phyloP scores from a whole-genome alignment of 2,329 filamentous ascomycete genomes.

The Aspergillus fructus region DNA sequence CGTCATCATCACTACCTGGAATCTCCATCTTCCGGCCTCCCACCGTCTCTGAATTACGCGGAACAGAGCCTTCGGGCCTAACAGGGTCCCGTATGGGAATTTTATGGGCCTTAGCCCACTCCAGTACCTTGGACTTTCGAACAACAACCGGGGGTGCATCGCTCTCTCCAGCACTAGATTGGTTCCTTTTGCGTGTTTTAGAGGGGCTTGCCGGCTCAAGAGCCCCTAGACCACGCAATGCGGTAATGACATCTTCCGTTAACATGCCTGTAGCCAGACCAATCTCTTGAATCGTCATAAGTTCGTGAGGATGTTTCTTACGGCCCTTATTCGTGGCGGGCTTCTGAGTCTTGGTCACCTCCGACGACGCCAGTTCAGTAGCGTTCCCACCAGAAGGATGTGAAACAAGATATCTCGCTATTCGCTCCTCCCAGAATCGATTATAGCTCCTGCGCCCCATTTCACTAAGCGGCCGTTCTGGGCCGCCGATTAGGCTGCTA shows the following conservation, averaged over 20 bases:
- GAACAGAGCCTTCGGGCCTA: constrained; percentile 75
- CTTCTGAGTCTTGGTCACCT: constrained; percentile 27
- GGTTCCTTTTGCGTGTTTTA: constrained; percentile 54
- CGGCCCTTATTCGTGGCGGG: constrained; percentile 32
- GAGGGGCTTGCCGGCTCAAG: constrained; percentile 51
- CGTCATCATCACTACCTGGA: constrained; percentile 20
- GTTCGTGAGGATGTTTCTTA: constrained; percentile 44
- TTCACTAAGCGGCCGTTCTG: constrained; percentile 89
- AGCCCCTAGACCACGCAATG: constrained; percentile 77
- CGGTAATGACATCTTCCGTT: constrained; percentile 75
- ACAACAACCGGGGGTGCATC: constrained; percentile 43
- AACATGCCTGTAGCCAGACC: constrained; percentile 79
- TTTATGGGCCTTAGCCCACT: constrained; percentile 64
- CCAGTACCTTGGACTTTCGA: constrained; percentile 59
- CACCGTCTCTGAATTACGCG: constrained; percentile 62
- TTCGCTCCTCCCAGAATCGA: constrained; percentile 81
- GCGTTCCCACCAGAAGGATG: constrained; percentile 26
- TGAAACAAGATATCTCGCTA: constrained; percentile 67
- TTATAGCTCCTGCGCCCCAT: constrained; percentile 79
- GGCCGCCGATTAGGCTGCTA: constrained; percentile 74
- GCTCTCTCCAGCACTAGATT: constrained; percentile 19
- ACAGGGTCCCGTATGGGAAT: constrained; percentile 67
- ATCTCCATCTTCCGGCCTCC: constrained; percentile 27
- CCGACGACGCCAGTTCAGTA: constrained; percentile 23
- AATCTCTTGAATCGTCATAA: constrained; percentile 68